Evolutionary conservation across 306 rosid genomes (phyloP).

Genomic region (Trifolium repens): DNA sequence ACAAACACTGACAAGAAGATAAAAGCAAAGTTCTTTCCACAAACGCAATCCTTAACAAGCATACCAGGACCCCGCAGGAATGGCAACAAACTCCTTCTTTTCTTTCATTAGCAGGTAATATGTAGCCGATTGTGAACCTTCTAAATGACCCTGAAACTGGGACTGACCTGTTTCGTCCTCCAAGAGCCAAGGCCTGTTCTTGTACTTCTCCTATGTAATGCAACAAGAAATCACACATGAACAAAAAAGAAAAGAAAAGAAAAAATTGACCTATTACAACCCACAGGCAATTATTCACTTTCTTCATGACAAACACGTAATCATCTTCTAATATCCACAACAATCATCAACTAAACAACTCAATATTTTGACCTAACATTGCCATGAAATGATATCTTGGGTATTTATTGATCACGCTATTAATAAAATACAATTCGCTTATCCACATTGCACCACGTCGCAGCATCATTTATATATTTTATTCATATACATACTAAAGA

Average conservation of each 20-base stretch:
- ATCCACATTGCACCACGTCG: neutral
- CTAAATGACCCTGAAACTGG: slow-evolving; percentile 92
- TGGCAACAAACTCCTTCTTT: slow-evolving; percentile 89
- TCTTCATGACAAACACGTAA: slow-evolving; percentile 25
- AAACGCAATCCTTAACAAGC: slow-evolving; percentile 25
- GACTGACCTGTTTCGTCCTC: slow-evolving; percentile 95
- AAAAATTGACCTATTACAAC: neutral
- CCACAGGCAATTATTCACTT: neutral
- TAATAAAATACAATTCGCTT: neutral
- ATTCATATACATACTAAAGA: neutral
- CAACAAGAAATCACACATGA: slow-evolving; percentile 37
- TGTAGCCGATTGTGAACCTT: slow-evolving; percentile 92
- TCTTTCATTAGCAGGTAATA: slow-evolving; percentile 86
- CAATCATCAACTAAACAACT: slow-evolving; percentile 22
- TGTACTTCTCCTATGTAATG: slow-evolving; percentile 75
- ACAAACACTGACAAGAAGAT: slow-evolving; percentile 18
- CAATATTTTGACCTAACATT: slow-evolving; percentile 1
- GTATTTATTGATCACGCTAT: neutral
- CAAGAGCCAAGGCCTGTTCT: slow-evolving; percentile 95
- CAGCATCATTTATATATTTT: neutral
- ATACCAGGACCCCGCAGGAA: slow-evolving; percentile 99
- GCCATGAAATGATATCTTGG: neutral
- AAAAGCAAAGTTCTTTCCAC: slow-evolving; percentile 8
- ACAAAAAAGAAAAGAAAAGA: neutral
- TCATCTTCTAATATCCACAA: neutral